Evolutionary conservation across 2,329 filamentous ascomycete species (phyloP).

Genomic region (Colletotrichum truncatum): DNA sequence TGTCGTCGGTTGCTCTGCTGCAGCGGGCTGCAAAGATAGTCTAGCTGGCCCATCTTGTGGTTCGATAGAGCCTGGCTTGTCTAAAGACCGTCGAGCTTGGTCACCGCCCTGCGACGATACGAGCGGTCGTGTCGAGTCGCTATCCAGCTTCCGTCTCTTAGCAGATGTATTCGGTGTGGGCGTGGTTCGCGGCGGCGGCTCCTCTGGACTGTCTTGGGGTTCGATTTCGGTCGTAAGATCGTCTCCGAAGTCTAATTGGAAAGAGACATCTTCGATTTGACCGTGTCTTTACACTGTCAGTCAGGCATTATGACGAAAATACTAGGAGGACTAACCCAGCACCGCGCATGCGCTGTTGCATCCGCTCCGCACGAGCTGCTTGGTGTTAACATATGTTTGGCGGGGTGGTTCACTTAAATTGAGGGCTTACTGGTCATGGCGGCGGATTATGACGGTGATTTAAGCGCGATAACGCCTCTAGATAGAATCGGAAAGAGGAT

Average conservation of each 20-base stretch:
- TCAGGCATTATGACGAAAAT: neutral
- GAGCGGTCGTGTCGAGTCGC: neutral
- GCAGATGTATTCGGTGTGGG: conserved; percentile 58
- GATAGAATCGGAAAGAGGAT: neutral
- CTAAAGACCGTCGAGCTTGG: neutral
- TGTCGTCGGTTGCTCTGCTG: neutral
- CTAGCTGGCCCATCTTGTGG: conserved; percentile 40
- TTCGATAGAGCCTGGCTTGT: conserved; percentile 37
- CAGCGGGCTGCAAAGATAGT: conserved; percentile 32
- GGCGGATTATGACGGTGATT: neutral
- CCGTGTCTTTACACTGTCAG: conserved; percentile 51
- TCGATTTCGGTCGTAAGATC: conserved; percentile 29
- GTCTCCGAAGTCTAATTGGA: conserved; percentile 55
- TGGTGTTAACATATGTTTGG: conserved; percentile 14
- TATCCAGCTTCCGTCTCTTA: conserved; percentile 52
- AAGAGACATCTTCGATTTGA: conserved; percentile 68
- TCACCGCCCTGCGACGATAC: conserved; percentile 22
- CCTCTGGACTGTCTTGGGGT: conserved; percentile 16
- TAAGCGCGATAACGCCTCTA: neutral
- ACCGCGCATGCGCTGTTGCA: conserved; percentile 72
- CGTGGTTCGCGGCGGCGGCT: conserved; percentile 35
- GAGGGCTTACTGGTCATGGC: conserved; percentile 45
- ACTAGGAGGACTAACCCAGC: conserved; percentile 59
- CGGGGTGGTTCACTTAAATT: neutral
- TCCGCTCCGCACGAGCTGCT: conserved; percentile 66